A percentile compares a stretch with the other conserved stretches of the same genome.
These are phyloP conservation scores for Salix caprea DNA, from an alignment of 345 rosid genomes.

Conservation along the genomic window DNA sequence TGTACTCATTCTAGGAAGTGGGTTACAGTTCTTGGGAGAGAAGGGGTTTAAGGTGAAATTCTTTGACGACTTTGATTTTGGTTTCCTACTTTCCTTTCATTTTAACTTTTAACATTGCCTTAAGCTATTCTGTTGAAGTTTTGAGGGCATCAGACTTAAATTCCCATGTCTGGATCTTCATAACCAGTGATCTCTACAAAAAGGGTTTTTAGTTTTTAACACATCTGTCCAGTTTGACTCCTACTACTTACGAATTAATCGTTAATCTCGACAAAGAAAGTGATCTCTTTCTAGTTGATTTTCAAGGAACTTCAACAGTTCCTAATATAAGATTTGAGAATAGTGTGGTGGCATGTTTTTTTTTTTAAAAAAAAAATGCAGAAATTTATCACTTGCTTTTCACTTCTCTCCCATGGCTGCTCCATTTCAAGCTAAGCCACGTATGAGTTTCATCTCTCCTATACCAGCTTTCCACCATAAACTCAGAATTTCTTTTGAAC, in stretches of 20 bases:
- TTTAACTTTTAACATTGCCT: background rate
- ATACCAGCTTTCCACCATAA: background rate
- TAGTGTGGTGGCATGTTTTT: background rate
- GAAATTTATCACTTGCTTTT: background rate
- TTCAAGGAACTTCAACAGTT: background rate
- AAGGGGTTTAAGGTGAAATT: background rate
- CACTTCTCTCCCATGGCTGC: background rate
- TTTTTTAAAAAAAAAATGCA: background rate
- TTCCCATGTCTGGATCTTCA: background rate
- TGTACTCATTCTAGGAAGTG: background rate
- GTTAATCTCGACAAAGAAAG: too few species aligned
- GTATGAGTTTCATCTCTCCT: background rate
- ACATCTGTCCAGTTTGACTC: too few species aligned
- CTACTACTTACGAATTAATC: too few species aligned
- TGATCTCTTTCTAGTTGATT: background rate
- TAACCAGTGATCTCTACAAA: background rate
- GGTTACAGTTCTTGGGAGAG: too few species aligned
- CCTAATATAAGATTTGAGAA: background rate
- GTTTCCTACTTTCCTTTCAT: background rate
- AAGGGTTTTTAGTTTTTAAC: too few species aligned
- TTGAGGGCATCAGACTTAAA: background rate
- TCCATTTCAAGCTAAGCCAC: background rate
- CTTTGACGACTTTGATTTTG: background rate
- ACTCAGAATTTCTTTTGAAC: background rate
- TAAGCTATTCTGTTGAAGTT: background rate